phyloP scores from a whole-genome alignment of 2,329 filamentous ascomycete species.

The Arthrobotrys sphaeroides region DNA sequence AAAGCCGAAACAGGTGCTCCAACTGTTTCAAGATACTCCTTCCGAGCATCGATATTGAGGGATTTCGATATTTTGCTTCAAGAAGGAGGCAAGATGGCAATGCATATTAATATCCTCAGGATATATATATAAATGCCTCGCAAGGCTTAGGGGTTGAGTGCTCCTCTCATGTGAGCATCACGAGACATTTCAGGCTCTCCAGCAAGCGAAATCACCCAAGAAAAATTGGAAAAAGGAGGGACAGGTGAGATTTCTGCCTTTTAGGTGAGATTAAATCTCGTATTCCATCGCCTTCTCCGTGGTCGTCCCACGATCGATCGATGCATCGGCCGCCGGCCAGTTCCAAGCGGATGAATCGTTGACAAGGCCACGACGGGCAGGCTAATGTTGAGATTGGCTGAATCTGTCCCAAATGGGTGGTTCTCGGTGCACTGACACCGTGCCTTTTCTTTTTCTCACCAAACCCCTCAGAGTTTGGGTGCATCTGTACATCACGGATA shows the following conservation, averaged over 20 bases:
- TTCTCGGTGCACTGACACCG: not conserved
- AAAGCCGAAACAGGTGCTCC: not conserved
- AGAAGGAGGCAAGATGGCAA: slow-evolving; percentile 15
- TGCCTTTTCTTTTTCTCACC: not conserved
- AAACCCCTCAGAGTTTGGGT: not conserved
- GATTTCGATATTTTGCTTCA: slow-evolving; percentile 3
- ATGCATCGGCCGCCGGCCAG: not conserved
- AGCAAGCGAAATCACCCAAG: no score
- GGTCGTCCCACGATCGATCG: slow-evolving; percentile 18
- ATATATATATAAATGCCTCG: slow-evolving; percentile 3
- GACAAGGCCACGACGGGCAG: not conserved
- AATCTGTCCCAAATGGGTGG: not conserved
- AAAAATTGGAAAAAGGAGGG: not conserved
- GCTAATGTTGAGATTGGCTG: not conserved
- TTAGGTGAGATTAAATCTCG: slow-evolving; percentile 6
- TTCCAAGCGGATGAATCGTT: slow-evolving; percentile 5
- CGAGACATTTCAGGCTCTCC: not conserved
- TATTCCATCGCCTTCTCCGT: slow-evolving; percentile 1
- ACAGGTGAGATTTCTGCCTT: not conserved
- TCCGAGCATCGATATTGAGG: not conserved
- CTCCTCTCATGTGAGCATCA: slow-evolving; percentile 7
- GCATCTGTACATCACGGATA: not conserved
- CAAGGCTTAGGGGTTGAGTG: not conserved
- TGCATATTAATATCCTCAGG: slow-evolving; percentile 1
- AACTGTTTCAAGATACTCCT: slow-evolving; percentile 8